Evolutionary conservation across 805 yeast species (phyloP).

Genomic region (Kazachstania bromeliacearum): DNA sequence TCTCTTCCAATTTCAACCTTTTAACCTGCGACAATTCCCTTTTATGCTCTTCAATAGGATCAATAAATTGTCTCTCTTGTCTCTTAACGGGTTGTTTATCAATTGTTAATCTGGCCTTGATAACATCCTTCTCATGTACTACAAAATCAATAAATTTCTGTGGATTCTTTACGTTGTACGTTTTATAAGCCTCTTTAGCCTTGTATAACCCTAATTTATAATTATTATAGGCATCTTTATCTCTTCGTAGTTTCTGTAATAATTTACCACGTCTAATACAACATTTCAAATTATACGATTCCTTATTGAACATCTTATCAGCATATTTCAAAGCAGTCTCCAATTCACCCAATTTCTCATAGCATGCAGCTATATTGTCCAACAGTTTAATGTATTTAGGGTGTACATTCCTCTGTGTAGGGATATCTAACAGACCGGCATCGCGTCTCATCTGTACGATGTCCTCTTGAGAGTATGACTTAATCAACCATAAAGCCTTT

Average conservation of each 20-base stretch:
- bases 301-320: constrained; percentile 15
- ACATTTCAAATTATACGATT: constrained; percentile 22
- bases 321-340: constrained; percentile 17
- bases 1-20: not conserved
- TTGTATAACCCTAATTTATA: constrained; percentile 15
- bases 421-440: constrained; percentile 4
- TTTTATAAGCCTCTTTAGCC: constrained; percentile 8
- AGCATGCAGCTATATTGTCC: constrained; percentile 23
- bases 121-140: constrained; percentile 10
- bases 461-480: constrained; percentile 16
- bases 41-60: constrained; percentile 17
- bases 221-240: constrained; percentile 15
- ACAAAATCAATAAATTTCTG: constrained; percentile 10
- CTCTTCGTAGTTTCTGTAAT: constrained; percentile 14
- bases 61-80: constrained; percentile 12
- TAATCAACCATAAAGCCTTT: constrained; percentile 19
- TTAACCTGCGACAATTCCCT: not conserved
- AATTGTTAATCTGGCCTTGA: constrained; percentile 7
- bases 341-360: constrained; percentile 21
- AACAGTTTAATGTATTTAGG: constrained; percentile 21
- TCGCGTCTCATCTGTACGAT: constrained; percentile 10
- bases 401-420: constrained; percentile 9
- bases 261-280: constrained; percentile 23
- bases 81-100: not conserved
- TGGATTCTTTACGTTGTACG: constrained; percentile 9